Percentiles rank a stretch among this genome's conserved stretches.
Conservation (phyloP, 2,329 filamentous ascomycete genomes). For the Botrytis tulipae region DNA sequence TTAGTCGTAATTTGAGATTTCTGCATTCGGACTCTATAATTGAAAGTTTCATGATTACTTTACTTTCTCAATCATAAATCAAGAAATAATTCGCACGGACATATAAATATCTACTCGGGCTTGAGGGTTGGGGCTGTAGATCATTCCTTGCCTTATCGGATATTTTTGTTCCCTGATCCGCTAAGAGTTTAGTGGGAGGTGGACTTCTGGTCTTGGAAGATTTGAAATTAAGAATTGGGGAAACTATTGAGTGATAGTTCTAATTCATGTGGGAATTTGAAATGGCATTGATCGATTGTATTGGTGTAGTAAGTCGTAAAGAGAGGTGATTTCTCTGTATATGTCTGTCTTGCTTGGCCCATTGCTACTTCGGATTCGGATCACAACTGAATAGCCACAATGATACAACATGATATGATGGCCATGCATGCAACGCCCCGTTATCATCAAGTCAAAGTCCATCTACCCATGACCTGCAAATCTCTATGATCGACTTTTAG, state of each 20-base stretch:
- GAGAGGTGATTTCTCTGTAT: neutral
- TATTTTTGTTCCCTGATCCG: neutral
- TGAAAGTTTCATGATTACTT: neutral
- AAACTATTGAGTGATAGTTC: neutral
- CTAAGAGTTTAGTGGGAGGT: neutral
- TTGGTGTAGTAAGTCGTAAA: neutral
- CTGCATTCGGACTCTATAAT: neutral
- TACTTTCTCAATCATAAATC: neutral
- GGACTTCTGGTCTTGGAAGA: neutral
- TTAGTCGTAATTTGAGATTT: neutral
- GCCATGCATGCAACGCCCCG: constrained; percentile 1
- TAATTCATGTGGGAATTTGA: neutral
- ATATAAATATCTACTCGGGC: neutral
- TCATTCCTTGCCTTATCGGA: neutral
- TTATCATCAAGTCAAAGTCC: neutral
- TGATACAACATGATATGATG: neutral
- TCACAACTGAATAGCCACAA: neutral
- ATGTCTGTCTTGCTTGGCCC: neutral
- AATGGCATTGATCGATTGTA: neutral
- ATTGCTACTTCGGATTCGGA: neutral
- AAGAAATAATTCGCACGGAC: neutral
- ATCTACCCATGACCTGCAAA: neutral
- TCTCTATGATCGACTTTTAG: neutral
- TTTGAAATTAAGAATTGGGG: neutral
- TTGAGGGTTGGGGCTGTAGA: neutral